phyloP scores from a whole-genome alignment of 1,139 yeast species.

The Taphrina populina region DNA sequence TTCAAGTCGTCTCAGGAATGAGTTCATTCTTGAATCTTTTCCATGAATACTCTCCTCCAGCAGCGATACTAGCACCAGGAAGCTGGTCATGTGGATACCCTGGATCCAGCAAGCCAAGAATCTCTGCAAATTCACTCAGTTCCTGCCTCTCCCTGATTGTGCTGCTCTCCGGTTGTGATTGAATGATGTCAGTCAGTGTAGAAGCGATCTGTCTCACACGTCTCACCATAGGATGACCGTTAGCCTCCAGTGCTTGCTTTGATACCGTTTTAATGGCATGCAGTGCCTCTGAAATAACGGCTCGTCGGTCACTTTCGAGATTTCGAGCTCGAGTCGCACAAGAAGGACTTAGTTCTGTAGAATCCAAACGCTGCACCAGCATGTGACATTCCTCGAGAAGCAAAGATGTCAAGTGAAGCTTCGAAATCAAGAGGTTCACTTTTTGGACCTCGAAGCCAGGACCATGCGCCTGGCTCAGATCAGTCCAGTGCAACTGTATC shows the following conservation, averaged over 20 bases:
- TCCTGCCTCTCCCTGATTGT: conserved; percentile 2
- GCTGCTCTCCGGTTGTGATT: conserved; percentile 4
- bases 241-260: conserved; percentile 10
- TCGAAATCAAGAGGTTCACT: conserved; percentile 1
- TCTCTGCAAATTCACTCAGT: conserved; percentile 14
- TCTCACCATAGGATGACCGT: conserved; percentile 8
- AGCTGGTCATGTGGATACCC: background rate
- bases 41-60: conserved; percentile 5
- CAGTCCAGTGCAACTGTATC: conserved; percentile 5
- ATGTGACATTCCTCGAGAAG: conserved; percentile 7
- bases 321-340: background rate
- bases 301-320: conserved; percentile 7
- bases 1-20: too few species aligned
- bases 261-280: conserved; percentile 11
- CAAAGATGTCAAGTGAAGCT: conserved; percentile 13
- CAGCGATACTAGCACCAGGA: background rate
- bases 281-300: conserved; percentile 11
- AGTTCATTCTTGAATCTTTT: conserved; percentile 7
- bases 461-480: conserved; percentile 16
- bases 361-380: background rate
- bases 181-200: conserved; percentile 8
- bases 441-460: conserved; percentile 23
- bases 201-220: conserved; percentile 9
- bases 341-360: background rate
- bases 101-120: conserved; percentile 1